phyloP scores from a whole-genome alignment of 2,329 filamentous ascomycete species.

The Westerdykella ornata region DNA sequence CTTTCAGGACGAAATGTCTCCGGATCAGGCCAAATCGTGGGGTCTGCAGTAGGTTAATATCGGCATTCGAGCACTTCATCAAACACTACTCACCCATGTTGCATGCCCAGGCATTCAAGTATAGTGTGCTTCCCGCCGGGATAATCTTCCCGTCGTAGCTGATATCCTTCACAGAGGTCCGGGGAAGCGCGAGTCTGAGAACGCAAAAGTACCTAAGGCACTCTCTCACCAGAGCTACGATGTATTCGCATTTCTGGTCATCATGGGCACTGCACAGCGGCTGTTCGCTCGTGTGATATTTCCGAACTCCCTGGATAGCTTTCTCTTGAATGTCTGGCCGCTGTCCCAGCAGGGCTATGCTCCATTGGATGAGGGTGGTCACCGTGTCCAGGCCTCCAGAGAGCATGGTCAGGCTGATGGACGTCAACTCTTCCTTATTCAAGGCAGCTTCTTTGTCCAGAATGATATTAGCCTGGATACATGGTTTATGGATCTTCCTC shows the following conservation, averaged over 20 bases:
- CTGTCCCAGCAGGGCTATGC: conserved; percentile 53
- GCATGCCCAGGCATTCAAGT: conserved; percentile 62
- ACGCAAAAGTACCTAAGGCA: conserved; percentile 56
- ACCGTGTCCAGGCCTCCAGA: conserved; percentile 62
- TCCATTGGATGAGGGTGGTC: conserved; percentile 60
- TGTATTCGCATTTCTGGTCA: conserved; percentile 58
- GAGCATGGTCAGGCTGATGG: conserved; percentile 62
- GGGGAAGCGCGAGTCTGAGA: conserved; percentile 55
- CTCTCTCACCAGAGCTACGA: conserved; percentile 58
- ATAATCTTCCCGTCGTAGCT: conserved; percentile 53
- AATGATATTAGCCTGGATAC: conserved; percentile 62
- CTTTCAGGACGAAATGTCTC: conserved; percentile 55
- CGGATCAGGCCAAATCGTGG: conserved; percentile 53
- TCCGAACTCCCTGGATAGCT: conserved; percentile 51
- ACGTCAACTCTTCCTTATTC: conserved; percentile 56
- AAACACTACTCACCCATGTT: conserved; percentile 53
- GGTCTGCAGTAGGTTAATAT: conserved; percentile 33
- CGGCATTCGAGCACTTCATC: not conserved
- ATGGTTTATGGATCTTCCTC: conserved; percentile 55
- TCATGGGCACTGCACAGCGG: conserved; percentile 56
- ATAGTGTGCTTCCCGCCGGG: conserved; percentile 57
- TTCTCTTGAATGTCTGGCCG: conserved; percentile 57
- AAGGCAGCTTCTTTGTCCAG: conserved; percentile 57
- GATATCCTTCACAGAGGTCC: conserved; percentile 55
- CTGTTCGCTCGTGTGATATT: conserved; percentile 47